Evolutionary conservation across 139 green algal genomes (phyloP), one percentile per base, ranked within the genome.

Genomic region (Chlorella sp.): DNA sequence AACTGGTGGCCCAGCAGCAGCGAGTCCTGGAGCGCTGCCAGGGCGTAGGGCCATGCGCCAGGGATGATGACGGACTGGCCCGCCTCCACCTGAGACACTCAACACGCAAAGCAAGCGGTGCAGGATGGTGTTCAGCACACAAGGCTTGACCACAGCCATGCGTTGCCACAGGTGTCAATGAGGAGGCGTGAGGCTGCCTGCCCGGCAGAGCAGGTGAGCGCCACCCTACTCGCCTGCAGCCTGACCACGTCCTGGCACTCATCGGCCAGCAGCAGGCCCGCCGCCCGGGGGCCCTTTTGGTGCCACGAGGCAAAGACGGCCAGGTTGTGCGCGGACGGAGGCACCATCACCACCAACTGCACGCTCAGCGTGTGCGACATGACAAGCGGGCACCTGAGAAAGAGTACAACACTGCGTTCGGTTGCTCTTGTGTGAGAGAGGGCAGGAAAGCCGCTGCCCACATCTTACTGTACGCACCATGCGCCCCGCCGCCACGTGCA

Each of bases 281-380:
- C 14, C 42, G 73, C 77, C 0, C 72, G 42, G 2, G 77, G 49
- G 22, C 77, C 72, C 49, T 27, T 64, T 31, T 51, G 20, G n/a
- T 42, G 34, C 77, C 77, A 82, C n/a, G 55, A 29, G 24, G 66
- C 55, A 32, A 65, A 82, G 2, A 82, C 60, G 23, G 51, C 49
- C 60, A 82, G 49, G 26, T 75, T 71, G 27, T 26, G 14, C 6
- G 70, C 60, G 1, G 72, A 72, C 33, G 77, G 71, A 22, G 67
- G 67, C 49, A 82, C 59, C 59, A 82, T 49, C 33, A 75, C 49
- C n/a, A 82, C 70, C 35, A 81, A 63, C 76, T 81, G 70, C 32
- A 36, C 2, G 10, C 30, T 32, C 29, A 60, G 27, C 4, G 10
- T 10, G 62, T 4, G 62, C 31, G 36, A 5, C 30, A 35, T n/a